A percentile compares a stretch with the other conserved stretches of the same genome.
Evolutionary conservation across 169 alveolate genomes (phyloP).

Genomic region (Plasmodium chabaudi): DNA sequence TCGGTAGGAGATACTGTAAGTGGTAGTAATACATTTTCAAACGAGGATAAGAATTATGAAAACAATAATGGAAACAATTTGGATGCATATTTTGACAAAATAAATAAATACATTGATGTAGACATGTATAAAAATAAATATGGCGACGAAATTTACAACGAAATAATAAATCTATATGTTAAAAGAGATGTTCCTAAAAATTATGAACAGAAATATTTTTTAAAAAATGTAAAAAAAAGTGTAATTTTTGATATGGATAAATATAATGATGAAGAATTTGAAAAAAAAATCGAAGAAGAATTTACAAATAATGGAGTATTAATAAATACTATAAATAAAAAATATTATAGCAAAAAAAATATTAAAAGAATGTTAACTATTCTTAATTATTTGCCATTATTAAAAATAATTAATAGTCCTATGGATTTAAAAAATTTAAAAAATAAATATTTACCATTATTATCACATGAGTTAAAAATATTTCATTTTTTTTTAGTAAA

Average conservation of each 20-base stretch:
- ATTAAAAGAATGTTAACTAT: slow-evolving; percentile 16
- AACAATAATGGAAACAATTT: neutral
- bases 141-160: slow-evolving; percentile 33
- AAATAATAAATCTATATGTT: slow-evolving; percentile 56
- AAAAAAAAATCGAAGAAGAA: slow-evolving; percentile 28
- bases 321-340: slow-evolving; percentile 46
- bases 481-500: slow-evolving; percentile 77
- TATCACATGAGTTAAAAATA: slow-evolving; percentile 71
- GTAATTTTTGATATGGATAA: slow-evolving; percentile 57
- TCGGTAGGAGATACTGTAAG: too few relatives aligned
- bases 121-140: slow-evolving; percentile 30
- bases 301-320: slow-evolving; percentile 61
- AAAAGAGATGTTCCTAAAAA: slow-evolving; percentile 45
- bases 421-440: slow-evolving; percentile 59
- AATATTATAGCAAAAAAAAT: slow-evolving; percentile 34
- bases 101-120: slow-evolving; percentile 43
- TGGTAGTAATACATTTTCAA: too few relatives aligned
- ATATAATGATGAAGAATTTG: slow-evolving; percentile 46
- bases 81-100: slow-evolving; percentile 21
- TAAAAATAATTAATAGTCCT: slow-evolving; percentile 53
- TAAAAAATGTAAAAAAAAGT: slow-evolving; percentile 33
- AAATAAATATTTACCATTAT: slow-evolving; percentile 25
- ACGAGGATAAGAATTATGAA: too few relatives aligned
- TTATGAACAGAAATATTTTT: slow-evolving; percentile 44
- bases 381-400: slow-evolving; percentile 44